Evolutionary conservation across 768 basidiomycete genomes (phyloP).

Genomic region (Lentinula sp.): DNA sequence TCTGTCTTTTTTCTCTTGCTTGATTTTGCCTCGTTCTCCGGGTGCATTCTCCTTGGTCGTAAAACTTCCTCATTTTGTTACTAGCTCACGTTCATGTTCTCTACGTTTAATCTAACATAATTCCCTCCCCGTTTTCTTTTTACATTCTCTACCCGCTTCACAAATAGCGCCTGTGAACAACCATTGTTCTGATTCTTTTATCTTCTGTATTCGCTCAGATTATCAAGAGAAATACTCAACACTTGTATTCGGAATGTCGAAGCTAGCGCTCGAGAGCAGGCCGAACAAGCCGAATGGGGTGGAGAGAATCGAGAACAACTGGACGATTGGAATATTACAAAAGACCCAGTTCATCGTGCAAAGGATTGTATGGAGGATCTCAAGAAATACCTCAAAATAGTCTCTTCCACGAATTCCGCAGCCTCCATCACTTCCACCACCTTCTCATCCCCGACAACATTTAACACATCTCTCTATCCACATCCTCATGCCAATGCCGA

Average conservation of each 20-base stretch:
- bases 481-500: neutral
- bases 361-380: conserved; percentile 2
- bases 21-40: neutral
- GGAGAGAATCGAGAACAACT: neutral
- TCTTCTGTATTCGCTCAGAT: conserved; percentile 24
- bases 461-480: no score
- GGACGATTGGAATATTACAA: neutral
- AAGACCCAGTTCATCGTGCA: conserved; percentile 11
- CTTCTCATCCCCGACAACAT: neutral
- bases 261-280: conserved; percentile 49
- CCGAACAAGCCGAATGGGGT: conserved; percentile 11
- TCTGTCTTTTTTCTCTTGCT: no score
- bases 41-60: neutral
- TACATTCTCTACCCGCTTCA: no score
- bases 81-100: no score
- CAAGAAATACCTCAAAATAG: neutral
- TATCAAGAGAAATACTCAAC: conserved; percentile 86
- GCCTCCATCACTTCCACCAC: neutral
- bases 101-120: no score
- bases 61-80: no score
- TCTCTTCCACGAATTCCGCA: neutral
- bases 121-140: no score
- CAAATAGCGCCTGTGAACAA: no score
- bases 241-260: conserved; percentile 93
- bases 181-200: neutral